Evolutionary conservation across 495 filamentous ascomycete genomes (phyloP).

Genomic region (Aspergillus asperescens): DNA sequence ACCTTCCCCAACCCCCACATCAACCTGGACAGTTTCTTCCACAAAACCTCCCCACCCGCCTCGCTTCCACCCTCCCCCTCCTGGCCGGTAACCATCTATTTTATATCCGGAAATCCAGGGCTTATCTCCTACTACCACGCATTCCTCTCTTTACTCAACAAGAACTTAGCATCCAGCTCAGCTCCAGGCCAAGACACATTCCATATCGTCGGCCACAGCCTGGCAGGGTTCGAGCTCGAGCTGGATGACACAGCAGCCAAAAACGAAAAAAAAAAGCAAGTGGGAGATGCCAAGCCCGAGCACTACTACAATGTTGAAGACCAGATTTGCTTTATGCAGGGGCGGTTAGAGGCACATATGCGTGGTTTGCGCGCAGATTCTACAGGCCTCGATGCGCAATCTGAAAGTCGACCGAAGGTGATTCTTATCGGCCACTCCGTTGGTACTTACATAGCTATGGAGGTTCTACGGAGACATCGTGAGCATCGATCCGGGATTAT

Average conservation of each 20-base stretch:
- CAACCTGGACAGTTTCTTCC: constrained; percentile 31
- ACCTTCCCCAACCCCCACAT: constrained; percentile 22
- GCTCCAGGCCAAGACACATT: constrained; percentile 7
- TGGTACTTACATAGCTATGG: constrained; percentile 71
- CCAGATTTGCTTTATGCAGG: constrained; percentile 52
- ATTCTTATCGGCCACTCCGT: constrained; percentile 83
- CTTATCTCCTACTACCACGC: constrained; percentile 73
- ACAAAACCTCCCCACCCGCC: constrained; percentile 14
- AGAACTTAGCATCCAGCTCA: constrained; percentile 3
- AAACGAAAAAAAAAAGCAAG: not conserved
- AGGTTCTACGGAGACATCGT: constrained; percentile 55
- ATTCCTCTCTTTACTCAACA: constrained; percentile 56
- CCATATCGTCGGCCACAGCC: constrained; percentile 62
- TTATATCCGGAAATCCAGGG: constrained; percentile 86
- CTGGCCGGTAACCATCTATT: constrained; percentile 45
- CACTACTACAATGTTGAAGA: constrained; percentile 46
- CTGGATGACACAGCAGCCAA: not conserved
- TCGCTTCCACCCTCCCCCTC: constrained; percentile 2
- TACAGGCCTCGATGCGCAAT: not conserved
- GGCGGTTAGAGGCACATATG: constrained; percentile 15
- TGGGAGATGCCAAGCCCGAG: not conserved
- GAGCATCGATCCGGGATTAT: constrained; percentile 11
- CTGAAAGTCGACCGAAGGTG: constrained; percentile 38
- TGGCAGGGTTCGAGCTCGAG: constrained; percentile 60
- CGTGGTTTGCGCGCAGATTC: not conserved